Base-by-base conservation (phyloP, 2,329 filamentous ascomycete genomes). In the Talaromyces sp. region DNA sequence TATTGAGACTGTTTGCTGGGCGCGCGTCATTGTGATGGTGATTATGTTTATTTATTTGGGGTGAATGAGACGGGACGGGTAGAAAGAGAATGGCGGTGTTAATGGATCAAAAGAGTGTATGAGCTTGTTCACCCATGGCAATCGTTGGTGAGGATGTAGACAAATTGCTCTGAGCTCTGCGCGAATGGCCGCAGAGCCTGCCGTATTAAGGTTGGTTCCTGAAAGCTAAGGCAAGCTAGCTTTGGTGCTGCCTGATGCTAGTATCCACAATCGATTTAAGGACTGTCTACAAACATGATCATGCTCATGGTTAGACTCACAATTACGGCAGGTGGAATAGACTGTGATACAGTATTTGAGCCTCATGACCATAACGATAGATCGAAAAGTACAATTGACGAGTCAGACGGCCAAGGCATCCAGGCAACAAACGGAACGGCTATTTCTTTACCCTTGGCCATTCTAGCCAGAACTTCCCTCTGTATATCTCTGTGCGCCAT, bases 1-100 rank as follows among this genome's bases (percentile, higher is more conserved):
- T 74, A 97, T 85, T 68, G 93, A 96, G 76, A 97, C 89, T 69
- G 92, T 94, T 80, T 98, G 93, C 78, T 92, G 89, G 25, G 95
- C 95, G 80, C 93, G 92, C 71, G 95, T 97, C 95, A 98, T 98
- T 69, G 70, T 89, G 81, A 31, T 19, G 15, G 27, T 45, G 8
- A 7, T 39, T 45, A 45, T 33, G 13, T n/a, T 31, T 31, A 31
- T 31, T 31, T 31, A 5, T 31, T 31, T 3, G 27, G 27, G 27
- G 7, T 31, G 27, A 31, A 31, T 31, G 6, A 31, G 27, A 8
- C 27, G 7, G 7, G 27, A 31, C 27, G 1, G 27, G n/a, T 31
- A 10, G 3, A 1, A 59, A n/a, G 27, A 59, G 17, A 43, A 27
- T n/a, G 56, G 22, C 22, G 15, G 17, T 15, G 11, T 11, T 2